These are phyloP conservation scores for Phlebopus sp. DNA, from an alignment of 1,284 basidiomycete genomes.

Conservation along the genomic window DNA sequence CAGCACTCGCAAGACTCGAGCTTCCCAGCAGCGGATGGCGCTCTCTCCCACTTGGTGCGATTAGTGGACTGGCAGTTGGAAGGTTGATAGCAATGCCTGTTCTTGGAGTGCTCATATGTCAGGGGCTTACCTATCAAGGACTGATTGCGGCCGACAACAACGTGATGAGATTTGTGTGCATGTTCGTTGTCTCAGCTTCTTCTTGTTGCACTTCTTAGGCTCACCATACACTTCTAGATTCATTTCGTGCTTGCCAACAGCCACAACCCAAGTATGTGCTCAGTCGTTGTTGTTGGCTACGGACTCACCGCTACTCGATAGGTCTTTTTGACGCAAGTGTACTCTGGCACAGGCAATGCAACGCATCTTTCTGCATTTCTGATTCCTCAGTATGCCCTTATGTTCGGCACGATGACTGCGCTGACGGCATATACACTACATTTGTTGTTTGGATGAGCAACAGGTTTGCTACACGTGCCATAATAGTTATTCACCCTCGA, in stretches of 20 bases:
- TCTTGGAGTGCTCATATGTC: constrained; percentile 62
- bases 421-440: constrained; percentile 56
- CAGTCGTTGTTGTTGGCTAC: not conserved
- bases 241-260: constrained; percentile 63
- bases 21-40: constrained; percentile 49
- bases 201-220: not conserved
- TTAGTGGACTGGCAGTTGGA: constrained; percentile 54
- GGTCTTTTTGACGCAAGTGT: constrained; percentile 65
- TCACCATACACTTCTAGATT: constrained; percentile 41
- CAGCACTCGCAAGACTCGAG: constrained; percentile 66
- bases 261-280: constrained; percentile 50
- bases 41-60: constrained; percentile 64
- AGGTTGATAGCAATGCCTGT: constrained; percentile 71
- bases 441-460: constrained; percentile 40
- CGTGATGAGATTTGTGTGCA: constrained; percentile 67
- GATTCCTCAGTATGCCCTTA: constrained; percentile 64
- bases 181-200: constrained; percentile 46
- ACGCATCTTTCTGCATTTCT: constrained; percentile 62
- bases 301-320: constrained; percentile 19
- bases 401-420: constrained; percentile 62
- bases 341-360: constrained; percentile 61
- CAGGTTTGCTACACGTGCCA: no score
- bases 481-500: no score
- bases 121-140: constrained; percentile 47
- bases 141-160: constrained; percentile 56